Evolutionary conservation across 306 rosid species (phyloP), one percentile per base, ranked within the genome.

Genomic region (Hippophae rhamnoides): DNA sequence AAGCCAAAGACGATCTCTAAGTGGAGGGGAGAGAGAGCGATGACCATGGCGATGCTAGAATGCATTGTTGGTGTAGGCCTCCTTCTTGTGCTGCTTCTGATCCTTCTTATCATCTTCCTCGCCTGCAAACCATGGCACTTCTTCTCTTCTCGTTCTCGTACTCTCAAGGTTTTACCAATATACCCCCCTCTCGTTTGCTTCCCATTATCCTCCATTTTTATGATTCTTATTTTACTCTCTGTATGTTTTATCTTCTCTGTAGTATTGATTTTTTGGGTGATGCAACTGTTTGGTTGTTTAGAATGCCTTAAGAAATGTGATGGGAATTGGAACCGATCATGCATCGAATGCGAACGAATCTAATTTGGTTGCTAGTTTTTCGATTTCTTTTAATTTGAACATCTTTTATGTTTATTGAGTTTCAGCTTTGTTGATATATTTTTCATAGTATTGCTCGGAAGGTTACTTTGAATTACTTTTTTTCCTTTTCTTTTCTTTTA

Each of bases 51-150:
- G 82, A 76, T 72, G 81, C 65, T 79, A 25, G 75, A 56, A 81
- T 71, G 68, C 87, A 76, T 93, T 86, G 80, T 76, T 46, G 80
- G 68, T 65, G 58, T 86, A 67, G 38, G 82, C 55, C 76, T 87
- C 56, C 80, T 86, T 88, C 86, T 93, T 78, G 88, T 88, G 96
- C 86, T 92, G 76, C 81, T 93, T 82, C 73, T 88, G 73, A 73
- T 93, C 77, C 25, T 86, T 68, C 13, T 88, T 69, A 45, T 93
- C 72, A 47, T 86, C 73, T 45, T 93, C 67, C 31, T 88, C 60
- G 81, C 72, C 90, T 93, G 82, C 70, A 88, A 84, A 78, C 99
- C 97, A 79, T 93, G 99, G 97, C 99, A 97, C 42, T 82, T 92
- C 79, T 74, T 68, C 67, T 58, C 75, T 67, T 62, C 74, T 18